Evolutionary conservation across 2,329 filamentous ascomycete genomes (phyloP).

Genomic region (Grosmannia clavigera): DNA sequence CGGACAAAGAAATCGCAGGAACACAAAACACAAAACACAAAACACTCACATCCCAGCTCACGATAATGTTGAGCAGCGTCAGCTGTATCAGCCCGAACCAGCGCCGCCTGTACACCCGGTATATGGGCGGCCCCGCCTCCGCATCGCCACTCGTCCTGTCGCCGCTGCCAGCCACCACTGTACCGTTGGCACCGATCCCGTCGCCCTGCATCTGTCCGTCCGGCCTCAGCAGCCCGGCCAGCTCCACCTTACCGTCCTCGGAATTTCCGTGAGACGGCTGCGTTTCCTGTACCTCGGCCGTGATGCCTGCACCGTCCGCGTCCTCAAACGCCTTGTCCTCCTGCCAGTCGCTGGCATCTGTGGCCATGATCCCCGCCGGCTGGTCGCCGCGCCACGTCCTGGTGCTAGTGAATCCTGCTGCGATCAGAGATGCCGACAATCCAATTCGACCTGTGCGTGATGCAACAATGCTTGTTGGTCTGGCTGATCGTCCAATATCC

Average conservation of each 20-base stretch:
- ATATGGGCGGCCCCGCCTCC: conserved; percentile 7
- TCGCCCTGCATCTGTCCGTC: neutral
- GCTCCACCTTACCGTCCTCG: neutral
- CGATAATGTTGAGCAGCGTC: conserved; percentile 78
- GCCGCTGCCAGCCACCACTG: neutral
- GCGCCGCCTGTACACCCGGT: conserved; percentile 59
- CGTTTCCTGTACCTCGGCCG: neutral
- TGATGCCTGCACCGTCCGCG: neutral
- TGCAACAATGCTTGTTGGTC: no score
- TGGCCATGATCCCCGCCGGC: neutral
- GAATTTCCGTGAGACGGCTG: neutral
- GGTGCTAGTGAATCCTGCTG: no score
- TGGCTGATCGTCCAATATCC: no score
- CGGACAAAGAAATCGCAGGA: neutral
- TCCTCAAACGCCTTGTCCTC: neutral
- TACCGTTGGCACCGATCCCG: neutral
- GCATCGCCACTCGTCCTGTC: conserved; percentile 1
- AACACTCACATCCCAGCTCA: conserved; percentile 82
- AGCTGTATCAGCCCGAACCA: conserved; percentile 82
- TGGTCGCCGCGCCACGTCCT: no score
- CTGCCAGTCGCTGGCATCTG: neutral
- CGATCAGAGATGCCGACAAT: no score
- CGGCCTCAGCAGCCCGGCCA: neutral
- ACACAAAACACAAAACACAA: no score
- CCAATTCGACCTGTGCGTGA: no score